Conservation (phyloP, 805 yeast genomes). For the Lachancea quebecensis region DNA sequence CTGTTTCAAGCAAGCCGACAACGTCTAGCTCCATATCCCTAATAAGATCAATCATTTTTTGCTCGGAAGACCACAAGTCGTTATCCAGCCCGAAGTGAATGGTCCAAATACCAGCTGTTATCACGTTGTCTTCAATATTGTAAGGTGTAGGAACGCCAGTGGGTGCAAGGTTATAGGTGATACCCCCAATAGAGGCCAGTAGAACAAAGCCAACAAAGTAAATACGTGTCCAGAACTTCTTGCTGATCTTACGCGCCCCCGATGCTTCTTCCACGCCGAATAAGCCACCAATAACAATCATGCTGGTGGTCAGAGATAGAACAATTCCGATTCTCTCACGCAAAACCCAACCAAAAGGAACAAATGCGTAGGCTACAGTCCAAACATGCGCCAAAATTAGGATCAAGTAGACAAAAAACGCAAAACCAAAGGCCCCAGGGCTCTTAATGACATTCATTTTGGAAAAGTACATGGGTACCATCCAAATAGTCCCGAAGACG, state of each 20-base stretch:
- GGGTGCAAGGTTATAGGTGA: conserved; percentile 25
- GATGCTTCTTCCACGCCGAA: background rate
- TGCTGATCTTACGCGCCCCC: conserved; percentile 3
- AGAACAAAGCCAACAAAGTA: conserved; percentile 13
- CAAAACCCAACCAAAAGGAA: conserved; percentile 83
- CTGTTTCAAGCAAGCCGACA: conserved; percentile 84
- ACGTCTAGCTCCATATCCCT: conserved; percentile 85
- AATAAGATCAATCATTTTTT: conserved; percentile 77
- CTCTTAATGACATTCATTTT: conserved; percentile 50
- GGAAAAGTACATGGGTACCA: conserved; percentile 58
- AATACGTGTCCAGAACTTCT: conserved; percentile 15
- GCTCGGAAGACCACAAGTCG: conserved; percentile 96
- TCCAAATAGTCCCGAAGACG: conserved; percentile 52
- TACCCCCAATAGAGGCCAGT: conserved; percentile 16
- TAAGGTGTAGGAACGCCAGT: conserved; percentile 53
- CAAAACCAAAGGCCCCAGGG: conserved; percentile 44
- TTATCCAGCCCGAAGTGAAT: conserved; percentile 95
- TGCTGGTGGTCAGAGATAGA: conserved; percentile 46
- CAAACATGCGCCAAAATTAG: conserved; percentile 81
- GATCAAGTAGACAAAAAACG: conserved; percentile 44
- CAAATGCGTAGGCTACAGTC: conserved; percentile 98
- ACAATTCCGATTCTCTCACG: conserved; percentile 86
- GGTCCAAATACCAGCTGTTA: conserved; percentile 98
- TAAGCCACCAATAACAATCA: conserved; percentile 47
- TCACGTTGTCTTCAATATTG: conserved; percentile 58